Evolutionary conservation across 2,329 filamentous ascomycete genomes (phyloP).

Genomic region (Aspergillus sclerotialis): DNA sequence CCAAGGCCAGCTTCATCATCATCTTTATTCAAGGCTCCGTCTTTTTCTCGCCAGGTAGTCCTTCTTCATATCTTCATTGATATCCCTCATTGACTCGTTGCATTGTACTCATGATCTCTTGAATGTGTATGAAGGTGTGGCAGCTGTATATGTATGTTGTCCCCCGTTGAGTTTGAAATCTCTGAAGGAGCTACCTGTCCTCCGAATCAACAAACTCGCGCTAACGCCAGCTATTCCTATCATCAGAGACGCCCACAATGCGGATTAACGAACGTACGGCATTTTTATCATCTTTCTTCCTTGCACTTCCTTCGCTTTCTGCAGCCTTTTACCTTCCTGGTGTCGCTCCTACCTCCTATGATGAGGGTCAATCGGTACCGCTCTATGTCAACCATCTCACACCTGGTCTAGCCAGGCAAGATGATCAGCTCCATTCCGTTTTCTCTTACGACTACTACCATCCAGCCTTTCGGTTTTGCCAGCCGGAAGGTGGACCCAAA

Average conservation of each 20-base stretch:
- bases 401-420: conserved; percentile 68
- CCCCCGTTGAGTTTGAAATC: not conserved
- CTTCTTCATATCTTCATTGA: not conserved
- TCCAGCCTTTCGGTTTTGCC: conserved; percentile 78
- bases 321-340: conserved; percentile 92
- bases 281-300: conserved; percentile 23
- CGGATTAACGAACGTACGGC: conserved; percentile 23
- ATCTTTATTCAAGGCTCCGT: not conserved
- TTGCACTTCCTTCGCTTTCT: conserved; percentile 26
- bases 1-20: conserved; percentile 7
- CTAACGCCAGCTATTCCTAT: too few species aligned
- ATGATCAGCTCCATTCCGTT: conserved; percentile 81
- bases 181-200: too few species aligned
- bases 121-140: conserved; percentile 7
- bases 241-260: conserved; percentile 27
- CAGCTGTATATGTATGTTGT: conserved; percentile 14
- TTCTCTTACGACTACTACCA: conserved; percentile 97
- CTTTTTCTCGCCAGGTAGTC: not conserved
- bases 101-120: conserved; percentile 7
- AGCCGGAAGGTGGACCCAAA: conserved; percentile 67
- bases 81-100: not conserved
- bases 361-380: conserved; percentile 69
- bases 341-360: conserved; percentile 89
- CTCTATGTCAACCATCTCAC: conserved; percentile 90
- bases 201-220: too few species aligned